Base-by-base conservation (phyloP, 805 yeast species). In the Cyberlindnera maritima region DNA sequence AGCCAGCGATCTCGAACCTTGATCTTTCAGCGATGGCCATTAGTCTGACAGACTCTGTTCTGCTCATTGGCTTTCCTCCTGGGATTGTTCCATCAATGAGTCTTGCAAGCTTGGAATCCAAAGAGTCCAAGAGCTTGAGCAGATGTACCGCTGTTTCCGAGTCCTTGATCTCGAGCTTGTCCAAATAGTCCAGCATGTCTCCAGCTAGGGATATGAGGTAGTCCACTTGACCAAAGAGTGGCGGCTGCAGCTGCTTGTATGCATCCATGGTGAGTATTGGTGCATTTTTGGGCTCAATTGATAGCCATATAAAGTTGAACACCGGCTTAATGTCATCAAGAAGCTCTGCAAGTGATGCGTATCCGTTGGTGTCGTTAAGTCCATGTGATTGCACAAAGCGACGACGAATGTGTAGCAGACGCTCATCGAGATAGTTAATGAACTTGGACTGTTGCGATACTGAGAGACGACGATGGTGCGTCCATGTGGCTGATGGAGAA, bases 181-280 rank as follows among this genome's bases (percentile, higher is more conserved):
- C 73, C 9, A 82, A 53, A 54, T 77, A 85, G 52, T 84, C 91
- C 40, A 80, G 73, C 25, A 84, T 58, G 51, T 85, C 90, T 41
- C 85, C 88, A 41, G 88, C 77, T 2, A 86, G 71, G 35, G 74
- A 72, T 20, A 88, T 67, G 15, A 85, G 63, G 54, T 83, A 85
- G 43, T 80, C 80, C 0, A 76, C 69, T 60, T 84, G 91, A 1
- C 87, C 88, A 57, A 77, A 78, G 29, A 65, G 47, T 14, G 69
- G 66, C 1, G 64, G 56, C 17, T 53, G 21, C 25, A 48, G 31
- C 25, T 47, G 44, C 12, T 36, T 10, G 39, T 51, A 55, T 10
- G 48, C 42, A 9, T 43, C 44, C 18, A 12, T 17, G 12, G 47
- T 29, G 15, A 58, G 49, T 37, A 53, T 49, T 20, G 50, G 32